phyloP scores from a whole-genome alignment of 78 protist species.

The Emiliania huxleyi region DNA sequence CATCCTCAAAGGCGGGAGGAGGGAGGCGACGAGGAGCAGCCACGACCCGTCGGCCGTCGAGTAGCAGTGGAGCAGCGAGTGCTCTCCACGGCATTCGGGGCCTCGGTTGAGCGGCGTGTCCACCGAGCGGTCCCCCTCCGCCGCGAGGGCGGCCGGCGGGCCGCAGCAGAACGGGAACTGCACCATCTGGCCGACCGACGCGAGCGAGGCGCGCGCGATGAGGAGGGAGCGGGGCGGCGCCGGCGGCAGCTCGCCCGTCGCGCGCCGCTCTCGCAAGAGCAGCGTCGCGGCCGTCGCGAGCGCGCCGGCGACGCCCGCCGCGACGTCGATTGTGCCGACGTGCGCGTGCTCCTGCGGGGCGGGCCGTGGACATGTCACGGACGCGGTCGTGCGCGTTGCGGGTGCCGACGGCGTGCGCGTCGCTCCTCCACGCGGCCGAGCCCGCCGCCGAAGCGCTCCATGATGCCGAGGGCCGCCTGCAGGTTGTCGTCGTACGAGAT shows the following conservation, averaged over 20 bases:
- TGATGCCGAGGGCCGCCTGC: slow-evolving; percentile 2
- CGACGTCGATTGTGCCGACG: slow-evolving; percentile 3
- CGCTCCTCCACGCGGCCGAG: background rate
- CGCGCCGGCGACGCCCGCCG: slow-evolving; percentile 9
- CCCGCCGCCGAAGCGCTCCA: slow-evolving; percentile 21
- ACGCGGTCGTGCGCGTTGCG: too few relatives aligned
- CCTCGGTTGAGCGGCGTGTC: background rate
- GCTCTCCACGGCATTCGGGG: background rate
- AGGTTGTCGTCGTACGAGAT: background rate
- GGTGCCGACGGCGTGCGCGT: too few relatives aligned
- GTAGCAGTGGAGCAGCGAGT: background rate
- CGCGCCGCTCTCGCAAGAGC: background rate
- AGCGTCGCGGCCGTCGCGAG: background rate
- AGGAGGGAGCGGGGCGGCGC: background rate
- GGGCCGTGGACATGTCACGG: too few relatives aligned
- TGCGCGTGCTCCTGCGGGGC: slow-evolving; percentile 6
- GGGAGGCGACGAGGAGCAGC: background rate
- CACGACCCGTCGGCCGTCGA: background rate
- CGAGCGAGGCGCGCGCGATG: slow-evolving; percentile 3
- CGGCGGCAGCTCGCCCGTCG: background rate
- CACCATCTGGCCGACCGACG: background rate
- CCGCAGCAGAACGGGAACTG: slow-evolving; percentile 14
- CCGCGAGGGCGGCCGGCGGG: background rate
- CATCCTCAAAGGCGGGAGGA: background rate
- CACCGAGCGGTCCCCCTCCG: background rate